phyloP scores from a whole-genome alignment of 768 basidiomycete species.

The Psilocybe sp. region DNA sequence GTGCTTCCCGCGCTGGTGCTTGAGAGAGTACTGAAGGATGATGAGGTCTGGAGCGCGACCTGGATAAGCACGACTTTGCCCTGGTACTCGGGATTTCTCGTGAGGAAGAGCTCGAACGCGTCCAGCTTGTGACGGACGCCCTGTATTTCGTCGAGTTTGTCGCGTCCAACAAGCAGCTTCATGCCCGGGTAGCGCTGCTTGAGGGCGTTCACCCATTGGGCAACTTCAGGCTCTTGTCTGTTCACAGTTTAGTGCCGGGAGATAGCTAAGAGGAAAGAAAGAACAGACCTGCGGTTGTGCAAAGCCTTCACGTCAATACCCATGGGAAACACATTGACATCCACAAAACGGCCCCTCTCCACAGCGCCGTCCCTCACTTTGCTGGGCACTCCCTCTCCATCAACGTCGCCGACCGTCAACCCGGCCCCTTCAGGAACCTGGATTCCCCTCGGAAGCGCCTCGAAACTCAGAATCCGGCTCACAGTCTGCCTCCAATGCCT shows the following conservation, averaged over 20 bases:
- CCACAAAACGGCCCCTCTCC: constrained; percentile 63
- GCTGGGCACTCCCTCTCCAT: constrained; percentile 11
- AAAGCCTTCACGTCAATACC: constrained; percentile 78
- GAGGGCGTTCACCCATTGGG: constrained; percentile 79
- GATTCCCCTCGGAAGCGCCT: constrained; percentile 82
- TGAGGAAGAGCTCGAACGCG: constrained; percentile 81
- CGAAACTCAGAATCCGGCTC: constrained; percentile 72
- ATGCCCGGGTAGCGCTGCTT: constrained; percentile 80
- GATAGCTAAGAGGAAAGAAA: not conserved
- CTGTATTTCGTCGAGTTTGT: constrained; percentile 87
- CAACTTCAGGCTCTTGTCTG: constrained; percentile 73
- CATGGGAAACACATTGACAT: constrained; percentile 88
- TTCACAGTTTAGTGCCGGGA: not conserved
- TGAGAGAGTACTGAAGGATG: constrained; percentile 22
- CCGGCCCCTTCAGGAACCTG: constrained; percentile 47
- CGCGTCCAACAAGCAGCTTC: constrained; percentile 84
- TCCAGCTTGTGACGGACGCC: constrained; percentile 82
- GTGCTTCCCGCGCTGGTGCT: too few species aligned
- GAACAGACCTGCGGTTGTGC: constrained; percentile 56
- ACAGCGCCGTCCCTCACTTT: constrained; percentile 25
- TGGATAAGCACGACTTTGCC: constrained; percentile 84
- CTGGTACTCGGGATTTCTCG: constrained; percentile 75
- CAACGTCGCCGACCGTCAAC: constrained; percentile 15
- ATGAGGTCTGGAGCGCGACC: constrained; percentile 80
- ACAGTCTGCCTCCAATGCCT: constrained; percentile 87